Evolutionary conservation across 768 basidiomycete genomes (phyloP).

Genomic region (Vishniacozyma victoriae): DNA sequence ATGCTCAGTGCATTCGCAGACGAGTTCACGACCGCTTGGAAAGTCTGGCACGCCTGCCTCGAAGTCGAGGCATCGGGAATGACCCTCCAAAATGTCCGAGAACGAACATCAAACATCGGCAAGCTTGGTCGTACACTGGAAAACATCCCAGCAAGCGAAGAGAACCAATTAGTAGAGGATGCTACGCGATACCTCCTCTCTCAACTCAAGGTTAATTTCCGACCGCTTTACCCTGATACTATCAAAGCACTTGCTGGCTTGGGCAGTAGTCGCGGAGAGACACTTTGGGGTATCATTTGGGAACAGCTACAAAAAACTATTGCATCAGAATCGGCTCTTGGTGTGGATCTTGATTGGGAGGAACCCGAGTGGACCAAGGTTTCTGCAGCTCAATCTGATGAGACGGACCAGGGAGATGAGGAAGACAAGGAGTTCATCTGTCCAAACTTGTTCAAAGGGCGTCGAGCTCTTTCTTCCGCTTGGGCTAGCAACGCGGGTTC

Average conservation of each 20-base stretch:
- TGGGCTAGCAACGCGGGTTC: slow-evolving; percentile 5
- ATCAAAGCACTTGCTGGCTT: slow-evolving; percentile 59
- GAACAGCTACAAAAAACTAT: slow-evolving; percentile 53
- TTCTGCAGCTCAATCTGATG: background rate
- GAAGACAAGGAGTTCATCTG: slow-evolving; percentile 44
- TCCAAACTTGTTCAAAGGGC: slow-evolving; percentile 34
- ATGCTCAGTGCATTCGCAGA: slow-evolving; percentile 29
- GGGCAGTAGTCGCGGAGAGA: slow-evolving; percentile 58
- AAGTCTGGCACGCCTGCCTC: slow-evolving; percentile 52
- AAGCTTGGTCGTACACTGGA: slow-evolving; percentile 54
- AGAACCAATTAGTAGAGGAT: slow-evolving; percentile 1
- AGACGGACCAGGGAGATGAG: too few relatives aligned
- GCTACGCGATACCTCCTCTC: slow-evolving; percentile 48
- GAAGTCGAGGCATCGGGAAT: slow-evolving; percentile 75
- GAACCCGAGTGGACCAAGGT: slow-evolving; percentile 23
- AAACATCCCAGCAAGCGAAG: slow-evolving; percentile 7
- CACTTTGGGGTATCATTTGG: slow-evolving; percentile 68
- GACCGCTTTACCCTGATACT: slow-evolving; percentile 82
- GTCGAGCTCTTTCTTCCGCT: slow-evolving; percentile 6
- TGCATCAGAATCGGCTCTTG: slow-evolving; percentile 6
- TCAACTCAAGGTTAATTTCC: slow-evolving; percentile 87
- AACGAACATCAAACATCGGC: slow-evolving; percentile 71
- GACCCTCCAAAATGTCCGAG: slow-evolving; percentile 73
- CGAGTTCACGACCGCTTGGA: background rate
- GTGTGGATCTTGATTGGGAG: slow-evolving; percentile 16